Base-by-base conservation (phyloP, 2,329 filamentous ascomycete genomes). In the Colletotrichum phormii region DNA sequence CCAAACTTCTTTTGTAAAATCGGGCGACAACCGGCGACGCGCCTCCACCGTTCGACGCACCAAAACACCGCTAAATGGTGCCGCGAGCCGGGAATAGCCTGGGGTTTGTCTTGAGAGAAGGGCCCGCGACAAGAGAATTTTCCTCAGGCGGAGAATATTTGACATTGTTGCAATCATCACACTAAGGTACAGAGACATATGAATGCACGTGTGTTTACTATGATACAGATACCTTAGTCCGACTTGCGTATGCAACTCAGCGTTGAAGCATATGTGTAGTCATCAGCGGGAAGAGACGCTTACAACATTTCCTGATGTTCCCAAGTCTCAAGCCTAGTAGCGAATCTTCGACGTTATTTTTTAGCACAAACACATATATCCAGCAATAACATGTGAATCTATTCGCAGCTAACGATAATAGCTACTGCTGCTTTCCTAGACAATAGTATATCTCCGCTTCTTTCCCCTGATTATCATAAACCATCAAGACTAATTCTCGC, bases 21-120 rank as follows among this genome's bases (percentile, higher is more conserved):
- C 37, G 60, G 53, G 64, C 42, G 57, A 53, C n/a, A 5, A 37
- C 53, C 37, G n/a, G 33, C 67, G 61, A 49, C n/a, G 42, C 53
- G 53, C 29, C 26, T 22, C 67, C 60, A 59, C 57, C 33, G 8
- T 35, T 59, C 31, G 24, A 37, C 54, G 18, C 7, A 31, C 54
- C 54, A 29, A 31, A 31, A 33, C 24, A 62, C 37, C 35, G 15
- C 18, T 31, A 31, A 22, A 31, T 57, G 54, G 26, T 35, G 18
- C 54, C 29, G 54, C 9, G 5, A 9, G 35, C 24, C 42, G 59
- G 59, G 35, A 51, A 62, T 31, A 62, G 6, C 24, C 26, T 42
- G 59, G 59, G 42, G 11, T 59, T 18, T 33, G 24, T 22, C 42
- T 49, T 18, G 42, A 18, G 42, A 49, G 42, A 49, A 49, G 7